Percentiles rank a stretch among this genome's conserved stretches.
Evolutionary conservation across 768 basidiomycete species (phyloP).

Genomic region (Fistulinella prunicolor): DNA sequence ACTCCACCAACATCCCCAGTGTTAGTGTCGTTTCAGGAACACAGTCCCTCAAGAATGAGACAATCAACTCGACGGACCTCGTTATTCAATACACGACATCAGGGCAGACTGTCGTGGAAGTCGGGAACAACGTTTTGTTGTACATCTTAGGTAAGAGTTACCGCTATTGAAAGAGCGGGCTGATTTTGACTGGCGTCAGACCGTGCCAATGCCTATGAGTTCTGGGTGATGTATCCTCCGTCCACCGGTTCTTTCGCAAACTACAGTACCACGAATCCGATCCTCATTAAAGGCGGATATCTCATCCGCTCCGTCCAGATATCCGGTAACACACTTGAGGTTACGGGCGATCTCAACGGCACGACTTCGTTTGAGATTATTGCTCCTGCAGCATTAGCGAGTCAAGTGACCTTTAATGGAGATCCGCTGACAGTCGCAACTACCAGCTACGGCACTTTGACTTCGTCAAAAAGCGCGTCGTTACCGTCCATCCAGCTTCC

Average conservation of each 20-base stretch:
- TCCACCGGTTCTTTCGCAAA: conserved; percentile 34
- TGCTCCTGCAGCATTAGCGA: conserved; percentile 40
- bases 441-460: conserved; percentile 44
- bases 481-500: conserved; percentile 20
- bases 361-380: conserved; percentile 47
- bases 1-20: conserved; percentile 22
- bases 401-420: conserved; percentile 44
- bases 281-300: conserved; percentile 49
- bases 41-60: conserved; percentile 36
- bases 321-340: conserved; percentile 36
- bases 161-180: background rate
- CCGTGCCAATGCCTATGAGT: conserved; percentile 47
- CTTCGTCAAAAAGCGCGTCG: conserved; percentile 12
- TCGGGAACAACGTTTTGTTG: conserved; percentile 38
- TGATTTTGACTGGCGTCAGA: conserved; percentile 31
- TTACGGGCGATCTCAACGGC: conserved; percentile 44
- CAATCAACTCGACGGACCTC: conserved; percentile 34
- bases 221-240: conserved; percentile 47
- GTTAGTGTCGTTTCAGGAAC: conserved; percentile 19
- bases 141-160: conserved; percentile 42
- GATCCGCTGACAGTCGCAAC: conserved; percentile 29
- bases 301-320: conserved; percentile 41
- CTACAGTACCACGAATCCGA: conserved; percentile 40
- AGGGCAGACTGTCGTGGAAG: conserved; percentile 45
- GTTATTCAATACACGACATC: conserved; percentile 45